Evolutionary conservation across 2,329 filamentous ascomycete species (phyloP).

Genomic region (Colletotrichum aenigma): DNA sequence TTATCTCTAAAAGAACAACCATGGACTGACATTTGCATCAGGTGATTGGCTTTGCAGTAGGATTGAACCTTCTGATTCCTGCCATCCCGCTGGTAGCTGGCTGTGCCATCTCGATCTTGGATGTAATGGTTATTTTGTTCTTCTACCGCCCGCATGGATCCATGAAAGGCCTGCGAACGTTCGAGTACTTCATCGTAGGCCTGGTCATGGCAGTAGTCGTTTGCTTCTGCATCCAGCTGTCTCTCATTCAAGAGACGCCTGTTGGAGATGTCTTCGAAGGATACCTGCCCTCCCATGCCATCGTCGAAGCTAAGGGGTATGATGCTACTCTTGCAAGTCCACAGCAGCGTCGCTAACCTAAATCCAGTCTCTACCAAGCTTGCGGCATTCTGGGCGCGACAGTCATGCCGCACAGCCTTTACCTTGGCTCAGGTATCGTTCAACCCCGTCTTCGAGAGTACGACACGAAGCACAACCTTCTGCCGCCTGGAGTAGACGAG

Average conservation of each 20-base stretch:
- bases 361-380: constrained; percentile 62
- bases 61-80: constrained; percentile 68
- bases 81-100: constrained; percentile 70
- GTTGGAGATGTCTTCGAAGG: constrained; percentile 67
- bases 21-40: constrained; percentile 24
- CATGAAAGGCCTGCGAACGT: constrained; percentile 64
- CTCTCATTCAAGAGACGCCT: constrained; percentile 59
- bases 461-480: constrained; percentile 60
- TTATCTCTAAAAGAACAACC: accelerated
- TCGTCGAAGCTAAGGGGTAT: constrained; percentile 60
- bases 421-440: constrained; percentile 72
- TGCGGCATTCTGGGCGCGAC: constrained; percentile 81
- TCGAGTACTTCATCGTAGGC: constrained; percentile 67
- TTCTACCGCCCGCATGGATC: constrained; percentile 67
- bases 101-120: constrained; percentile 70
- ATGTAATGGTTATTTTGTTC: constrained; percentile 70
- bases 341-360: constrained; percentile 24
- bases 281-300: constrained; percentile 64
- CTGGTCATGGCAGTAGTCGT: constrained; percentile 72
- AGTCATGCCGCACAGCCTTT: constrained; percentile 74
- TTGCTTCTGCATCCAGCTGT: constrained; percentile 74
- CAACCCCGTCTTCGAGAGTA: constrained; percentile 70
- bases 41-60: constrained; percentile 75
- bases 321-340: constrained; percentile 16
- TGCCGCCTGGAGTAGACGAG: constrained; percentile 35